Evolutionary conservation across 441 rosid species (phyloP).

Genomic region (Pelargonium australe): DNA sequence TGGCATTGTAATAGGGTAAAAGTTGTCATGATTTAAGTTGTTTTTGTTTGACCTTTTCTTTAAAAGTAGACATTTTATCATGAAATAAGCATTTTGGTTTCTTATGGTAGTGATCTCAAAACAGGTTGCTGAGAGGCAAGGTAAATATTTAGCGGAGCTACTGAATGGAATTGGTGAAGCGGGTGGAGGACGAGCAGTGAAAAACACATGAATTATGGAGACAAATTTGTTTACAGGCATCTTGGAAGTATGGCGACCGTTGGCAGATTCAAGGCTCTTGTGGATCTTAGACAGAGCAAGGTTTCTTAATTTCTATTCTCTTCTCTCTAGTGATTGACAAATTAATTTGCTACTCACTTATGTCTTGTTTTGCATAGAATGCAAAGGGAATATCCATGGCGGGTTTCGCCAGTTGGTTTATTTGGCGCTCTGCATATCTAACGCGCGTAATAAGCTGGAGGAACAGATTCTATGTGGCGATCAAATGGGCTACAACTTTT

Average conservation of each 20-base stretch:
- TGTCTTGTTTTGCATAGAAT: constrained; percentile 36
- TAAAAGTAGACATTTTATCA: too few species aligned
- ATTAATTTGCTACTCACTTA: constrained; percentile 7
- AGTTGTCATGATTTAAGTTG: too few species aligned
- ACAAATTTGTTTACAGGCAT: constrained; percentile 72
- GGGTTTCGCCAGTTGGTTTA: constrained; percentile 75
- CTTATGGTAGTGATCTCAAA: background rate
- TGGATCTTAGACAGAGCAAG: constrained; percentile 81
- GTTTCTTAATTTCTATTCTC: constrained; percentile 23
- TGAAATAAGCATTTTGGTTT: background rate
- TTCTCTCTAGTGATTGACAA: constrained; percentile 10
- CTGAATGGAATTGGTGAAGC: constrained; percentile 52
- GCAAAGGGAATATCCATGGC: constrained; percentile 68
- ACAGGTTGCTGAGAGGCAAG: constrained; percentile 90
- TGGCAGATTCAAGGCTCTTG: constrained; percentile 83
- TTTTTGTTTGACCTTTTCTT: too few species aligned
- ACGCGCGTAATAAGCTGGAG: constrained; percentile 92
- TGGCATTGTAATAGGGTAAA: too few species aligned
- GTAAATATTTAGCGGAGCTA: constrained; percentile 57
- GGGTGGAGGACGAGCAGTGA: constrained; percentile 59
- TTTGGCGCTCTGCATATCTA: constrained; percentile 93
- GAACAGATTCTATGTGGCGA: constrained; percentile 81
- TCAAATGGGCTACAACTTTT: constrained; percentile 80
- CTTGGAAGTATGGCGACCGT: constrained; percentile 91
- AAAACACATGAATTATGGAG: constrained; percentile 49